Percentiles rank a stretch among this genome's conserved stretches.
phyloP scores from a whole-genome alignment of 768 basidiomycete species.

The Leccinum ochraceum region DNA sequence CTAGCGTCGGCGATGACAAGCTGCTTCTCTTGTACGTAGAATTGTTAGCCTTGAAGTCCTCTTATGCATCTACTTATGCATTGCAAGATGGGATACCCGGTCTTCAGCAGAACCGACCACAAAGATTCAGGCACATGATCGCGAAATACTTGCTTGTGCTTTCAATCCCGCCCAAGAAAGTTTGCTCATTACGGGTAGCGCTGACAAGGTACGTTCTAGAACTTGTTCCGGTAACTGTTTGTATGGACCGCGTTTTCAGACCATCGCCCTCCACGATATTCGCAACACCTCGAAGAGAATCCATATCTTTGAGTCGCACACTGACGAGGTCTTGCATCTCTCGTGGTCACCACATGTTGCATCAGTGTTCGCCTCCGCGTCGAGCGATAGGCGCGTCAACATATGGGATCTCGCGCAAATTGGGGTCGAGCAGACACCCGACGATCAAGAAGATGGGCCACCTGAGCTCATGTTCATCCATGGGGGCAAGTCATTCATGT shows the following conservation, averaged over 20 bases:
- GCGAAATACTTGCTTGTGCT: slow-evolving; percentile 88
- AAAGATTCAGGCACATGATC: slow-evolving; percentile 82
- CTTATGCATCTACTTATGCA: slow-evolving; percentile 1
- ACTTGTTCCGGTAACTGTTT: neutral
- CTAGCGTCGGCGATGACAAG: slow-evolving; percentile 95
- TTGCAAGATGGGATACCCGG: slow-evolving; percentile 87
- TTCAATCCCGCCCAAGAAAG: slow-evolving; percentile 83
- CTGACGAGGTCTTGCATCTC: slow-evolving; percentile 91
- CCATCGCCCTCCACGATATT: slow-evolving; percentile 84
- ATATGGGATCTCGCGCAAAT: slow-evolving; percentile 93
- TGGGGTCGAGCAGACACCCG: slow-evolving; percentile 94
- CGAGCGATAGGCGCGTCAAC: slow-evolving; percentile 90
- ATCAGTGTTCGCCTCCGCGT: slow-evolving; percentile 93
- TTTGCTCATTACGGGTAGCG: slow-evolving; percentile 87
- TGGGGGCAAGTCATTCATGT: slow-evolving; percentile 60
- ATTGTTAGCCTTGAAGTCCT: neutral
- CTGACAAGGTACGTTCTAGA: slow-evolving; percentile 71
- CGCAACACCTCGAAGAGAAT: slow-evolving; percentile 72
- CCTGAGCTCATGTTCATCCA: slow-evolving; percentile 96
- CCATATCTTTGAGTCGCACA: slow-evolving; percentile 91
- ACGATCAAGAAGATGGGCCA: slow-evolving; percentile 97
- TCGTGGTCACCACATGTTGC: slow-evolving; percentile 94
- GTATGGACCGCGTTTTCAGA: slow-evolving; percentile 46
- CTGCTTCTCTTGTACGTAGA: slow-evolving; percentile 83
- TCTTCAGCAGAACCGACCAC: slow-evolving; percentile 64